phyloP scores from a whole-genome alignment of 140 eudicot species.

The Oenanthe javanica region DNA sequence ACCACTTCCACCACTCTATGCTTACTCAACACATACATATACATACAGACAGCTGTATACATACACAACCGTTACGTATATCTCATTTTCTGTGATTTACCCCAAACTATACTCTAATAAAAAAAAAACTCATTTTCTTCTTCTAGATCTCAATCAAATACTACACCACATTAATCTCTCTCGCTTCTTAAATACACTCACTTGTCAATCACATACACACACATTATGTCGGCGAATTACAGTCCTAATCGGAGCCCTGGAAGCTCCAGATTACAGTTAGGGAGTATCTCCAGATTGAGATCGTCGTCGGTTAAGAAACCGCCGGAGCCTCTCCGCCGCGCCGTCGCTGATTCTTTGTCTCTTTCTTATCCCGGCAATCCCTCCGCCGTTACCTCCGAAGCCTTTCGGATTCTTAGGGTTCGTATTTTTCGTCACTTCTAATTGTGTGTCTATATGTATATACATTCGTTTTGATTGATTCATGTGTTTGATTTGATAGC shows the following conservation, averaged over 20 bases:
- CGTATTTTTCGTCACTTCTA: constrained; percentile 3
- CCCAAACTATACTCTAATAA: background rate
- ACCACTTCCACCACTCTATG: background rate
- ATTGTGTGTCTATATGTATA: constrained; percentile 8
- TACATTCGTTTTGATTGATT: background rate
- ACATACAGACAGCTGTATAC: too few species aligned
- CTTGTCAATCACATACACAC: background rate
- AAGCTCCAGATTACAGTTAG: constrained; percentile 60
- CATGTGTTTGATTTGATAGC: too few species aligned
- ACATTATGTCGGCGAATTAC: constrained; percentile 40
- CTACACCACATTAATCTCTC: background rate
- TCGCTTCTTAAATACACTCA: background rate
- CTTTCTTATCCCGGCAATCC: constrained; percentile 44
- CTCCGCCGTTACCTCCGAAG: constrained; percentile 59
- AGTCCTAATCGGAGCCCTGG: constrained; percentile 76
- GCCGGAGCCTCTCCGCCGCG: constrained; percentile 98
- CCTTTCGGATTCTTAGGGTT: constrained; percentile 88
- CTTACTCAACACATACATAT: background rate
- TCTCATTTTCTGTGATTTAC: background rate
- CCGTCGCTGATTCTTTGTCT: constrained; percentile 87
- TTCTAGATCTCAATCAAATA: constrained; percentile 9
- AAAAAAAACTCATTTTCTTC: background rate
- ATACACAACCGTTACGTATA: background rate
- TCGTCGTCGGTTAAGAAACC: constrained; percentile 86
- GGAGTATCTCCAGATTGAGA: constrained; percentile 65